Conservation (phyloP, 2,329 filamentous ascomycete species). For the Simplicillium sp. region DNA sequence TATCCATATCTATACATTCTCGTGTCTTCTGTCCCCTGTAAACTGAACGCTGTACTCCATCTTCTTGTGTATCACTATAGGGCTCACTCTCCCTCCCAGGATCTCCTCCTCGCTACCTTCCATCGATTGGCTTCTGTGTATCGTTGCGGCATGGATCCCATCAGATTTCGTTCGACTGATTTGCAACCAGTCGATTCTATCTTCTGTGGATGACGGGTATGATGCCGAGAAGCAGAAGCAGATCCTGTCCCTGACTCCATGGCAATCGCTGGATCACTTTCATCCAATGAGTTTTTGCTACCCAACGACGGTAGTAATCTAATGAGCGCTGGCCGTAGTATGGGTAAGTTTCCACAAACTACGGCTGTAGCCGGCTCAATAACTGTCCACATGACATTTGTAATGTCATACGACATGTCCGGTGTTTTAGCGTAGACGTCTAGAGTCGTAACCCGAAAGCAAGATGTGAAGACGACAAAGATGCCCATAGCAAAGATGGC, state of each 20-base stretch:
- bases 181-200: conserved; percentile 13
- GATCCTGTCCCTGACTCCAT: background rate
- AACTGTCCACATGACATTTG: conserved; percentile 25
- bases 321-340: conserved; percentile 20
- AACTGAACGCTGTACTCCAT: conserved; percentile 4
- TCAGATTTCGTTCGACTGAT: conserved; percentile 9
- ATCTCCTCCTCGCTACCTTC: conserved; percentile 15
- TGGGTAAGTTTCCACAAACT: conserved; percentile 28
- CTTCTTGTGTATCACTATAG: conserved; percentile 8
- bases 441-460: conserved; percentile 21
- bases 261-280: conserved; percentile 7
- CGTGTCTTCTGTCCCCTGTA: too few species aligned
- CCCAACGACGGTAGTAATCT: background rate
- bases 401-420: conserved; percentile 22
- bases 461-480: conserved; percentile 19
- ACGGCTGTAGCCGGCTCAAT: conserved; percentile 29
- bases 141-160: conserved; percentile 10
- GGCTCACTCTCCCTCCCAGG: conserved; percentile 3
- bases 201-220: conserved; percentile 9
- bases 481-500: conserved; percentile 28
- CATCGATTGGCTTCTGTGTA: conserved; percentile 12
- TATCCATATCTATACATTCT: too few species aligned
- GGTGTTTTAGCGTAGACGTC: conserved; percentile 12
- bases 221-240: conserved; percentile 9
- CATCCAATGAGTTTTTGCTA: background rate